Base-by-base conservation (phyloP, 768 basidiomycete genomes). In the Myochromella boudieri region DNA sequence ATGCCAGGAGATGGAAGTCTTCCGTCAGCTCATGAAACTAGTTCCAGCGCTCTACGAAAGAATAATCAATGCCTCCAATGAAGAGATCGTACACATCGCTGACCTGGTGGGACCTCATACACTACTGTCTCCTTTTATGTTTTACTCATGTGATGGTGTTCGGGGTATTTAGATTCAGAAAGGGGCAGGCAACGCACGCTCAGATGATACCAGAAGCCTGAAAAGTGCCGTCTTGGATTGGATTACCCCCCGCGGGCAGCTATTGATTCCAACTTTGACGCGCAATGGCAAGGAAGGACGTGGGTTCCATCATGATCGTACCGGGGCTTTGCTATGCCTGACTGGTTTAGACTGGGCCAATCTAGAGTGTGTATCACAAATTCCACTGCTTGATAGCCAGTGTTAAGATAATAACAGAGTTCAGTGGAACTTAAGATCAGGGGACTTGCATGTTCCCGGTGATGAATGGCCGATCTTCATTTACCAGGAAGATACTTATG, bases 41-140 rank as follows among this genome's bases (percentile, higher is more conserved):
- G 41, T 54, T 14, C 55, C 52, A 5, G 48, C 48, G 1, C 42
- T 62, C 12, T 48, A 62, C 33, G 37, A 54, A 17, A 31, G 18
- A 9, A 37, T 60, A 12, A 46, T 50, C 36, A 34, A 39, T 6
- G 45, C 47, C 6, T 53, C 32, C 3, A 48, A 54, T 21, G 45
- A 60, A 4, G 57, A 57, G 1, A 41, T 57, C 1, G 14, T 46
- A n/a, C 25, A 29, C 1, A 42, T 58, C 15, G 54, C 56, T 10
- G 52, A 60, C 5, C 27, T 60, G 38, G 60, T 56, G 17, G 11
- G 37, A 17, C n/a, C 27, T 34, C 29, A 6, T 14, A 6, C 8
- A 34, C 11, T 9, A n/a, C 20, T 36, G 38, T 18, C 6, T 41
- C 12, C 21, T 24, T 9, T 37, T 21, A 26, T 39, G 12, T 24